These are phyloP conservation scores for Psilocybe cyanescens DNA, from an alignment of 768 basidiomycete species.

Conservation along the genomic window DNA sequence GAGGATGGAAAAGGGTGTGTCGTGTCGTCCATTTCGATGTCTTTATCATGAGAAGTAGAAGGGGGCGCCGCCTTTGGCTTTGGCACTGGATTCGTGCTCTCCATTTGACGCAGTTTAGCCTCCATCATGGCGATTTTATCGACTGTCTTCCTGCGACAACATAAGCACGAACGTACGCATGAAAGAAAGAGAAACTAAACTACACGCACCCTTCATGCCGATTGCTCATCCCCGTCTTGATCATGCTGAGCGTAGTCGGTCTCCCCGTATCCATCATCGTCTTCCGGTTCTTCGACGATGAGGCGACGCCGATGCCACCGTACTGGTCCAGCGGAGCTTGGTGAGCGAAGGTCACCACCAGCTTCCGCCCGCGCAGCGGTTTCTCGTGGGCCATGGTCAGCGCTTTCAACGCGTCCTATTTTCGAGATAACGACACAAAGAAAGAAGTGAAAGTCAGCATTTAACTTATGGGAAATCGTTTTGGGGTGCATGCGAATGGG, in stretches of 20 bases:
- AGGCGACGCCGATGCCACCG: conserved; percentile 21
- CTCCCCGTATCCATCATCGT: conserved; percentile 59
- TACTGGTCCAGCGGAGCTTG: conserved; percentile 66
- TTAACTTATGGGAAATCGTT: not conserved
- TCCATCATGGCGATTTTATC: conserved; percentile 96
- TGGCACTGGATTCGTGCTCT: conserved; percentile 38
- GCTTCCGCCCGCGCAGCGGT: conserved; percentile 82
- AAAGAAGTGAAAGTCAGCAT: not conserved
- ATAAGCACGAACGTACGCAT: not conserved
- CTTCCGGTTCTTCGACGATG: conserved; percentile 37
- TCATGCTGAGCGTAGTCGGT: conserved; percentile 86
- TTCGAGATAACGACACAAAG: not conserved
- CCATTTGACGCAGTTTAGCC: conserved; percentile 89
- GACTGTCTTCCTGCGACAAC: conserved; percentile 55
- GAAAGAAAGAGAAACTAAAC: not conserved
- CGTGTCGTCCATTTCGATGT: conserved; percentile 8
- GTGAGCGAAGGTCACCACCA: conserved; percentile 91
- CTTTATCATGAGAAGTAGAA: conserved; percentile 6
- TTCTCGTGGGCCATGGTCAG: conserved; percentile 75
- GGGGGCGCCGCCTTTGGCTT: not conserved
- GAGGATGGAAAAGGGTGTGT: not conserved
- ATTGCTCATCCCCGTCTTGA: conserved; percentile 68
- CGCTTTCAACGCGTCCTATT: conserved; percentile 84
- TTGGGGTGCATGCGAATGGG: not conserved
- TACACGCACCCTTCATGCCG: conserved; percentile 56